Percentiles rank a stretch among this genome's conserved stretches.
phyloP scores from a whole-genome alignment of 371 early-diverging fungal genomes.

The Apophysomyces elegans region DNA sequence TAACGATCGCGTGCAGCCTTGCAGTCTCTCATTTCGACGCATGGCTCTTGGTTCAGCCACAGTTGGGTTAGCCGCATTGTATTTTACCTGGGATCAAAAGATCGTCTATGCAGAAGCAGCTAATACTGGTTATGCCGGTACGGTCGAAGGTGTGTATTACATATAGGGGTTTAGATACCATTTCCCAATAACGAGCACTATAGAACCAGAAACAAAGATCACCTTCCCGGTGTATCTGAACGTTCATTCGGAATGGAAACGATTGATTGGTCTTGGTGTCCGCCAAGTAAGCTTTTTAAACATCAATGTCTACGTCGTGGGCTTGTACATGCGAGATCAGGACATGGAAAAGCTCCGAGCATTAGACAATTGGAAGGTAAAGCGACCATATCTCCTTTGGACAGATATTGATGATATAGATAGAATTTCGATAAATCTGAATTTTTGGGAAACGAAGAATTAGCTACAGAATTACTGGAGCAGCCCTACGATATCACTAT shows the following conservation, averaged over 20 bases:
- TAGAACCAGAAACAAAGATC: conserved; percentile 40
- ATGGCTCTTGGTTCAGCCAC: not conserved
- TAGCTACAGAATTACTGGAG: conserved; percentile 39
- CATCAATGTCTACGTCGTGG: conserved; percentile 69
- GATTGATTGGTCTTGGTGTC: conserved; percentile 68
- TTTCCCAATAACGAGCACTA: not conserved
- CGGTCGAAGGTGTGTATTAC: conserved; percentile 39
- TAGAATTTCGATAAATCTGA: conserved; percentile 43
- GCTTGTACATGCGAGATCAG: conserved; percentile 59
- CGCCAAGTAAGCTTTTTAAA: conserved; percentile 73
- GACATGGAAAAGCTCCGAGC: conserved; percentile 41
- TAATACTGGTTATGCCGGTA: conserved; percentile 30
- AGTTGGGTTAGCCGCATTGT: not conserved
- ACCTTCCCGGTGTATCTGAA: conserved; percentile 43
- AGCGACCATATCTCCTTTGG: not conserved
- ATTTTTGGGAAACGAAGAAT: conserved; percentile 36
- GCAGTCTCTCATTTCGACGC: not conserved
- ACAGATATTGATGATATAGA: not conserved
- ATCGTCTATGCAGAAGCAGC: conserved; percentile 31
- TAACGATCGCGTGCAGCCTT: not conserved
- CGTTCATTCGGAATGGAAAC: conserved; percentile 40
- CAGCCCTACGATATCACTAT: conserved; percentile 52
- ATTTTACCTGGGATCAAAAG: conserved; percentile 10
- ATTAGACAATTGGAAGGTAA: conserved; percentile 45
- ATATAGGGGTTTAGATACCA: not conserved